A percentile compares a stretch with the other conserved stretches of the same genome.
These are phyloP conservation scores for Musa itinerans DNA, from an alignment of 176 grass and related monocot genomes.

Conservation along the genomic window DNA sequence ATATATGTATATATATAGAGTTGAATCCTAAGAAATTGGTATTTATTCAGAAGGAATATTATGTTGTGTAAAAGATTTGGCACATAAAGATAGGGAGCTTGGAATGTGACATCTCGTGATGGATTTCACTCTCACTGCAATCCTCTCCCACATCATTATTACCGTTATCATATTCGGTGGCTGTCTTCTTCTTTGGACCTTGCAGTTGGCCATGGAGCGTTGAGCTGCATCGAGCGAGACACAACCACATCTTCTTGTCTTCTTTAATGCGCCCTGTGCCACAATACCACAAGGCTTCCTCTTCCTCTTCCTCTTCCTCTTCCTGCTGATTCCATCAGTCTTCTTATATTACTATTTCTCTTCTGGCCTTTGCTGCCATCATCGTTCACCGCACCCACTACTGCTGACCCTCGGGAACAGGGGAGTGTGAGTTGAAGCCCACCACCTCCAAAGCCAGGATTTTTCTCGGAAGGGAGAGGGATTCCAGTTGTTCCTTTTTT, in stretches of 20 bases:
- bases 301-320: background rate
- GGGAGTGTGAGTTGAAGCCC: slow-evolving; percentile 1
- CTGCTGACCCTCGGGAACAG: background rate
- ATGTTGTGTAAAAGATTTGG: background rate
- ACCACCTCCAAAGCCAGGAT: background rate
- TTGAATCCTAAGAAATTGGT: no score
- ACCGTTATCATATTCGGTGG: background rate
- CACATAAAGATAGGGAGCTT: no score
- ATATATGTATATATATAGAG: no score
- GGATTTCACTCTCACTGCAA: background rate
- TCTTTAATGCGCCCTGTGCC: background rate
- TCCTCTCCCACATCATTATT: background rate
- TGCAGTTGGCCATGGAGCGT: background rate
- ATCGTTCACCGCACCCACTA: background rate
- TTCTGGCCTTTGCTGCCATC: background rate
- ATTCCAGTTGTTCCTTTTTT: background rate
- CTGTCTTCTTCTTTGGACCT: slow-evolving; percentile 8
- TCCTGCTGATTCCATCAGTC: background rate
- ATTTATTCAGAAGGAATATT: background rate
- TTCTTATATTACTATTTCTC: background rate
- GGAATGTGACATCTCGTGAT: background rate
- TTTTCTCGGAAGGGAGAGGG: background rate
- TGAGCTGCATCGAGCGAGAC: background rate
- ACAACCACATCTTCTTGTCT: background rate
- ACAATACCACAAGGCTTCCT: background rate